These are phyloP conservation scores for Linnemannia exigua DNA, from an alignment of 192 early-diverging fungal species.

Conservation along the genomic window DNA sequence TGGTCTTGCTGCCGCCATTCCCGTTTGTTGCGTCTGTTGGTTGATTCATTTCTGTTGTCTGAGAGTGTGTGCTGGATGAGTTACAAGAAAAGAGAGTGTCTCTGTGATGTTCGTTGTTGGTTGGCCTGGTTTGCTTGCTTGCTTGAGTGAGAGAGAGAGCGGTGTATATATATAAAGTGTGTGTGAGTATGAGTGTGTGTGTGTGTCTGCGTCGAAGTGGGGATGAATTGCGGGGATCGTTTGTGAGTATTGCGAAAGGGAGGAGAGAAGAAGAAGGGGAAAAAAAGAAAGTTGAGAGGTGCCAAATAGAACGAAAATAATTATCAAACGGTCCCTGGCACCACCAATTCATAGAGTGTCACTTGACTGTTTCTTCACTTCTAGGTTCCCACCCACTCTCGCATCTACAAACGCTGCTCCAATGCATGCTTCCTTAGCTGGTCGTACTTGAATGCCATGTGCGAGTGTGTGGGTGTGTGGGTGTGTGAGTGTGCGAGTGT, in stretches of 20 bases:
- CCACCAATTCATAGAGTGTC: too few relatives aligned
- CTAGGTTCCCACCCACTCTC: too few relatives aligned
- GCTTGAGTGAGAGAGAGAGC: background rate
- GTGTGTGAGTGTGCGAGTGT: too few relatives aligned
- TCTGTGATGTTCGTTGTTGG: background rate
- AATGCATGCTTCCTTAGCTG: too few relatives aligned
- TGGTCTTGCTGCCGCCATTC: constrained; percentile 6
- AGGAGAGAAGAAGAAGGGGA: background rate
- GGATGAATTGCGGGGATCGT: constrained; percentile 7
- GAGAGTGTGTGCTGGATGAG: background rate
- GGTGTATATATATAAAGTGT: background rate
- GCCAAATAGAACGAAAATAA: too few relatives aligned
- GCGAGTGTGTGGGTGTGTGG: too few relatives aligned
- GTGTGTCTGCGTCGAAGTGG: background rate
- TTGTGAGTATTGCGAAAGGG: background rate
- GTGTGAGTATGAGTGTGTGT: background rate
- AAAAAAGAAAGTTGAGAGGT: background rate
- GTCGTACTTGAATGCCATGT: too few relatives aligned
- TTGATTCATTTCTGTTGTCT: too few relatives aligned
- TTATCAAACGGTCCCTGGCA: too few relatives aligned
- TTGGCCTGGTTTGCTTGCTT: background rate
- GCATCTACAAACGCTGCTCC: too few relatives aligned
- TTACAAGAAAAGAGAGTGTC: background rate
- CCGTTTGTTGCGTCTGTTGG: constrained; percentile 19
- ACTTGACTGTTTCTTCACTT: too few relatives aligned